These are phyloP conservation scores for Spatholobus suberectus DNA, from an alignment of 306 rosid species.

Conservation along the genomic window DNA sequence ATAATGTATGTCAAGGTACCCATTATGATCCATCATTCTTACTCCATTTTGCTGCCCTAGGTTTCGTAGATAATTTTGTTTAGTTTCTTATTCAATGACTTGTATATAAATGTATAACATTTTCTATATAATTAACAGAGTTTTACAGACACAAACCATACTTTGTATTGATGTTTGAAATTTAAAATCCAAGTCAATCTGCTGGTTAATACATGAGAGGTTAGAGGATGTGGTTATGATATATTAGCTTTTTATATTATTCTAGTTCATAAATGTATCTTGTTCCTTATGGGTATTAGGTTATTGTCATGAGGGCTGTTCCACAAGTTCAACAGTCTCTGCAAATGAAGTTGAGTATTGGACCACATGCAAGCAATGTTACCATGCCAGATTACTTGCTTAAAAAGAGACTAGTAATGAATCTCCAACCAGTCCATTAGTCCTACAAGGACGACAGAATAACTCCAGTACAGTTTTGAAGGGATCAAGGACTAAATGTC, in stretches of 20 bases:
- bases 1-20: constrained; percentile 87
- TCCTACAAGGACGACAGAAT: constrained; percentile 62
- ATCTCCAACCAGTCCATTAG: constrained; percentile 84
- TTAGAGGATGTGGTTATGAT: constrained; percentile 21
- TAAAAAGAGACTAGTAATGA: constrained; percentile 63
- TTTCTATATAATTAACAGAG: background rate
- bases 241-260: constrained; percentile 10
- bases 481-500: constrained; percentile 50
- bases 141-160: background rate
- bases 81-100: constrained; percentile 26
- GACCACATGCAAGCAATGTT: constrained; percentile 77
- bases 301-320: constrained; percentile 75
- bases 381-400: constrained; percentile 56
- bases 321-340: constrained; percentile 57
- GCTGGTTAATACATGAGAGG: background rate
- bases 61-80: constrained; percentile 2
- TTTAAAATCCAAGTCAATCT: no score
- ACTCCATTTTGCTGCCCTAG: constrained; percentile 17
- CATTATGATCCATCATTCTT: constrained; percentile 28
- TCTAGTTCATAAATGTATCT: constrained; percentile 6
- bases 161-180: constrained; percentile 16
- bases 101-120: background rate
- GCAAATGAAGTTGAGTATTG: constrained; percentile 52
- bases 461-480: constrained; percentile 51
- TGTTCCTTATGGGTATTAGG: constrained; percentile 59